These are phyloP conservation scores for Elongisporangium senticosum DNA, from an alignment of 352 stramenopile genomes.

Conservation along the genomic window DNA sequence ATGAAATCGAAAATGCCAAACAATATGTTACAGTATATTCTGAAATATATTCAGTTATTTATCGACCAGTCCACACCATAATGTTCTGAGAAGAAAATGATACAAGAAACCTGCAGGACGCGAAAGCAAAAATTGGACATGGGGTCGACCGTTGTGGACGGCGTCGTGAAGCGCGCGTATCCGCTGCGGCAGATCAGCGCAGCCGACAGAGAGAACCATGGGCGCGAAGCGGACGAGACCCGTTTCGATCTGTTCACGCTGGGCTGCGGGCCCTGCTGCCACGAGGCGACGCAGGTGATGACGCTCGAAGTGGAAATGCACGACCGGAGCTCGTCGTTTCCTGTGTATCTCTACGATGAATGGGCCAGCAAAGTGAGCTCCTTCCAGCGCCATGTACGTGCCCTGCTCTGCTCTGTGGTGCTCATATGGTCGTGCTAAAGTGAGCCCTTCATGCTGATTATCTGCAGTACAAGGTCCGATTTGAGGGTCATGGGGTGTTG, in stretches of 20 bases:
- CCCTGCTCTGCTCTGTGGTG: background rate
- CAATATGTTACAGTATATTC: constrained; percentile 7
- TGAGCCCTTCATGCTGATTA: background rate
- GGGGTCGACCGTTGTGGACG: constrained; percentile 15
- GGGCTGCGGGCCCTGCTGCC: constrained; percentile 52
- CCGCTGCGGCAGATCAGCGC: constrained; percentile 34
- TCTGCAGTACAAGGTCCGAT: constrained; percentile 53
- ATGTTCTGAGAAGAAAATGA: constrained; percentile 15
- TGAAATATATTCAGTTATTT: constrained; percentile 18
- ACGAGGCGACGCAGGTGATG: constrained; percentile 43
- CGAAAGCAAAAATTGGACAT: background rate
- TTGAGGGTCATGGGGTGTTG: constrained; percentile 48
- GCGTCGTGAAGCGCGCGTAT: constrained; percentile 53
- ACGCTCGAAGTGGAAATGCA: constrained; percentile 41
- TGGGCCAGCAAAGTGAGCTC: constrained; percentile 59
- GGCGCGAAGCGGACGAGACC: constrained; percentile 1
- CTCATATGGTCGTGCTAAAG: background rate
- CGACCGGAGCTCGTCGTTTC: constrained; percentile 35
- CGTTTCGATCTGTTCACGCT: constrained; percentile 35
- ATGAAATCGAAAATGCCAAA: background rate
- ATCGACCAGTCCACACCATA: too few species aligned
- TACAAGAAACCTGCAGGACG: background rate
- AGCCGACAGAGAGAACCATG: background rate
- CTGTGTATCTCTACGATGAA: constrained; percentile 73
- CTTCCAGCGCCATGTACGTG: constrained; percentile 54